These are phyloP conservation scores for Sporopachydermia quercuum DNA, from an alignment of 805 yeast species.

Conservation along the genomic window DNA sequence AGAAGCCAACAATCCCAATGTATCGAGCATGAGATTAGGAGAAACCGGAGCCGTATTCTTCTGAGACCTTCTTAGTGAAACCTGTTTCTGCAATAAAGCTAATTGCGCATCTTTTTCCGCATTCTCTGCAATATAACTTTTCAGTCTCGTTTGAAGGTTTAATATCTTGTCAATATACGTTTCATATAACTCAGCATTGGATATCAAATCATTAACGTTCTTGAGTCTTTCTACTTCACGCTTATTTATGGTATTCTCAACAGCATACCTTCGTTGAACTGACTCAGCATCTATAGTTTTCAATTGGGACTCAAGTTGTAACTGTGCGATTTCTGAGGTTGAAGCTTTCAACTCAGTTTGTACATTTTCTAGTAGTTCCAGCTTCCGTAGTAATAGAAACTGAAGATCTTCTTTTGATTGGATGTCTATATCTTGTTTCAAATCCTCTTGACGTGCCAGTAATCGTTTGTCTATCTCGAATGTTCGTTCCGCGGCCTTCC, in stretches of 20 bases:
- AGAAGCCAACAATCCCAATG: slow-evolving; percentile 39
- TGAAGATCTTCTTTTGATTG: background rate
- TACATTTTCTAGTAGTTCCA: background rate
- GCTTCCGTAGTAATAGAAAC: background rate
- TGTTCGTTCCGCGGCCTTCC: no score
- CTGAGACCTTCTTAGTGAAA: slow-evolving; percentile 8
- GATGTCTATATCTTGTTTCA: background rate
- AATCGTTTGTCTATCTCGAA: no score
- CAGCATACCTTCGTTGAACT: slow-evolving; percentile 30
- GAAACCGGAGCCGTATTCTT: slow-evolving; percentile 7
- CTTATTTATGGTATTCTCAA: slow-evolving; percentile 28
- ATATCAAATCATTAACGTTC: background rate
- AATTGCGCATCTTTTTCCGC: slow-evolving; percentile 3
- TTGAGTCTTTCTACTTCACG: slow-evolving; percentile 25
- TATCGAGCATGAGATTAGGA: slow-evolving; percentile 23
- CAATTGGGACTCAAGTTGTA: slow-evolving; percentile 23
- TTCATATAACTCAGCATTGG: background rate
- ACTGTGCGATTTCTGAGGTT: background rate
- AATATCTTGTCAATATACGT: slow-evolving; percentile 1
- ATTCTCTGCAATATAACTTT: slow-evolving; percentile 3
- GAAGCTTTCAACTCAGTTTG: background rate
- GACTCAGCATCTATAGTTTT: slow-evolving; percentile 28
- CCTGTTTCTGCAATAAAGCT: slow-evolving; percentile 6
- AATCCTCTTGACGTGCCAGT: background rate
- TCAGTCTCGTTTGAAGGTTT: background rate